A percentile compares a stretch with the other conserved stretches of the same genome.
Conservation (phyloP, 176 grass and related monocot genomes). For the Eragrostis nindensis region DNA sequence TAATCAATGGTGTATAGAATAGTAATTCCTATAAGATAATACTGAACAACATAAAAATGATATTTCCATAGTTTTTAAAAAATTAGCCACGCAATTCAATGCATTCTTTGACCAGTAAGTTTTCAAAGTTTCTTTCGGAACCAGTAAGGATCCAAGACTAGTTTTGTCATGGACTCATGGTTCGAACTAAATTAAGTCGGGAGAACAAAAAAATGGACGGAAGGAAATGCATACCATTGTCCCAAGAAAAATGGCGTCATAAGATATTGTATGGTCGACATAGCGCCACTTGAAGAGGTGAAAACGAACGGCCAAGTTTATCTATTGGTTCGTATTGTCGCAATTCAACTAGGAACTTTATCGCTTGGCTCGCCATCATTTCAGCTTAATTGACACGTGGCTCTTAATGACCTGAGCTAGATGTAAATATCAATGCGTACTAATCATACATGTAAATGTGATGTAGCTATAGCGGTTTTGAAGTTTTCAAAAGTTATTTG, state of each 20-base stretch:
- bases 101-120: neutral
- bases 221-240: neutral
- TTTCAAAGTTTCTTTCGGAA: neutral
- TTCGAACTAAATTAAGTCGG: neutral
- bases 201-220: neutral
- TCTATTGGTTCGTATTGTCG: neutral
- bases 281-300: conserved; percentile 32
- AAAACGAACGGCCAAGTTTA: conserved; percentile 43
- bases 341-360: conserved; percentile 10
- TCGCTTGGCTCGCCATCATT: conserved; percentile 12
- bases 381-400: conserved; percentile 29
- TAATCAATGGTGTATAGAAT: neutral
- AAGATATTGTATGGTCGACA: conserved; percentile 22
- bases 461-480: too few relatives aligned
- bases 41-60: neutral
- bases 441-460: neutral
- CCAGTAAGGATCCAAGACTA: neutral
- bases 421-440: neutral
- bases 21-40: neutral
- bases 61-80: neutral
- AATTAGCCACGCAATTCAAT: neutral
- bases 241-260: neutral
- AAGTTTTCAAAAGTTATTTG: neutral
- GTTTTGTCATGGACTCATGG: neutral
- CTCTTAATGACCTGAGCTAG: neutral